A percentile compares a stretch with the other conserved stretches of the same genome.
Conservation (phyloP, 2,329 filamentous ascomycete genomes). For the Curvularia eragrostidis region DNA sequence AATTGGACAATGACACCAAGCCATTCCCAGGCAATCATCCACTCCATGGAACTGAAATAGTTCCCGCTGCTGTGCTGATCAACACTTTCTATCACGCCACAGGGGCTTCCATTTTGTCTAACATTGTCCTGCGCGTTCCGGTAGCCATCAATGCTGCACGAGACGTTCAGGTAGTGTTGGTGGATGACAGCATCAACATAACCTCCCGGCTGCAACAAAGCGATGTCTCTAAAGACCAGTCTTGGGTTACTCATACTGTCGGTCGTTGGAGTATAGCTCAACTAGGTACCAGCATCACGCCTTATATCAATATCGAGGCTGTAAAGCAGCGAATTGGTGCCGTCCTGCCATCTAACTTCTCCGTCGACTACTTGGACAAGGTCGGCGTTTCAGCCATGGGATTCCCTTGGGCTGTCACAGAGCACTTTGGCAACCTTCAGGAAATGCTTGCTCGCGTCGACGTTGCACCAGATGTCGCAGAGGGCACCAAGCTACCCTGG, state of each 20-base stretch:
- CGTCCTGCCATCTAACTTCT: constrained; percentile 30
- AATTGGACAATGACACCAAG: background rate
- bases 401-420: constrained; percentile 52
- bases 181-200: background rate
- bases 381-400: constrained; percentile 52
- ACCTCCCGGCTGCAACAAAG: background rate
- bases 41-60: background rate
- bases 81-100: background rate
- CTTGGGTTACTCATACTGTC: background rate
- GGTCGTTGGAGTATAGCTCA: no score
- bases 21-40: background rate
- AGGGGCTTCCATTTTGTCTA: background rate
- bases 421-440: constrained; percentile 47
- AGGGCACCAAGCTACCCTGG: background rate
- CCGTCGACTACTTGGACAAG: constrained; percentile 21
- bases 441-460: constrained; percentile 53
- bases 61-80: background rate
- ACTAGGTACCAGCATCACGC: background rate
- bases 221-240: background rate
- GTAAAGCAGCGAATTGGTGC: background rate
- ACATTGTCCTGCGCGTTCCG: background rate
- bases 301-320: background rate
- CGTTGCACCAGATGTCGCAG: constrained; percentile 40
- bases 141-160: background rate
- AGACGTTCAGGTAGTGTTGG: constrained; percentile 1